A percentile compares a stretch with the other conserved stretches of the same genome.
Evolutionary conservation across 805 yeast genomes (phyloP).

Genomic region (Lipomyces anomalus): DNA sequence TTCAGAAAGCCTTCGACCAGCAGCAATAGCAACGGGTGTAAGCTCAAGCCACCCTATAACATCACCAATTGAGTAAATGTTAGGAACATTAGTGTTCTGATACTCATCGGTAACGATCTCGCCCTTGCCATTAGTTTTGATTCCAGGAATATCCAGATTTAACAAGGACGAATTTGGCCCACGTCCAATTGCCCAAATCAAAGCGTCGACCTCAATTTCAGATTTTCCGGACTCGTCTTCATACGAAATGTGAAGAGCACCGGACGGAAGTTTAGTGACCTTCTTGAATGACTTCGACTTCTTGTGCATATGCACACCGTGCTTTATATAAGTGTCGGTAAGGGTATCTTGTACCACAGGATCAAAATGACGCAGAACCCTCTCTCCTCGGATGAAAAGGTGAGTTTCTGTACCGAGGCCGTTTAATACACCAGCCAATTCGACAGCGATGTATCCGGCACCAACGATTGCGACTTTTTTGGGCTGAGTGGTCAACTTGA

Average conservation of each 20-base stretch:
- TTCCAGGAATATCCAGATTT: constrained; percentile 71
- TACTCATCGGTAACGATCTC: constrained; percentile 78
- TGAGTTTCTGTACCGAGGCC: constrained; percentile 83
- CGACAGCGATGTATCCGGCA: constrained; percentile 96
- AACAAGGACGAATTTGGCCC: constrained; percentile 59
- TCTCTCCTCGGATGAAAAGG: constrained; percentile 83
- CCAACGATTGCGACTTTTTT: constrained; percentile 92
- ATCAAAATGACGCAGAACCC: constrained; percentile 85
- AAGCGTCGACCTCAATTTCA: constrained; percentile 61
- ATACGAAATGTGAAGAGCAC: constrained; percentile 46
- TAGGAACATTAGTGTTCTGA: constrained; percentile 69
- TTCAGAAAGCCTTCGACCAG: constrained; percentile 91
- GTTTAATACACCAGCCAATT: constrained; percentile 89
- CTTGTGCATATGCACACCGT: constrained; percentile 79
- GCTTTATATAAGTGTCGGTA: constrained; percentile 72
- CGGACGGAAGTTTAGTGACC: constrained; percentile 38
- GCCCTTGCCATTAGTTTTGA: constrained; percentile 51
- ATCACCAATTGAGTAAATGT: constrained; percentile 86
- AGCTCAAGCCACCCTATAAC: constrained; percentile 82
- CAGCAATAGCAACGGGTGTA: constrained; percentile 98
- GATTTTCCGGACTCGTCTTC: constrained; percentile 38
- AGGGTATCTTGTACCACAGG: constrained; percentile 68
- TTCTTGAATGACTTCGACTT: constrained; percentile 46
- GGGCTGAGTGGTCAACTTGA: constrained; percentile 75
- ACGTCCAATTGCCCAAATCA: constrained; percentile 95